These are phyloP conservation scores for Cyclocybe cylindracea DNA, from an alignment of 768 basidiomycete genomes.

Conservation along the genomic window DNA sequence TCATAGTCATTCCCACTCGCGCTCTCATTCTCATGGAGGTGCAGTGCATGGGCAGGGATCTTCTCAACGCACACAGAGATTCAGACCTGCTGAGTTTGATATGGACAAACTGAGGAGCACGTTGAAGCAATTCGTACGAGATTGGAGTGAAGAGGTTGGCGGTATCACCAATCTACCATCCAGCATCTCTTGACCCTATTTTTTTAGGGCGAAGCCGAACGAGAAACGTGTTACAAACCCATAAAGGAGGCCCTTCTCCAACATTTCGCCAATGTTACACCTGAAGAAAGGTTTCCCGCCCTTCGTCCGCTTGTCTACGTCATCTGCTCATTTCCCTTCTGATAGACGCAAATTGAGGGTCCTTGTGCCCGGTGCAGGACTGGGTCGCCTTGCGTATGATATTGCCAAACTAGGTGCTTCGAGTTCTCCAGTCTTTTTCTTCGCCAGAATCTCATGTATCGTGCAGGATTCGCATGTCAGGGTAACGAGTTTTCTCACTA, in stretches of 20 bases:
- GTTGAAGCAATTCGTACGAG: conserved; percentile 88
- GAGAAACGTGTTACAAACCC: conserved; percentile 79
- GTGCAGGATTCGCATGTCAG: conserved; percentile 82
- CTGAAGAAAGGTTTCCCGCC: conserved; percentile 49
- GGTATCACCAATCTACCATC: background rate
- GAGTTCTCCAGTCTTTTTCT: conserved; percentile 12
- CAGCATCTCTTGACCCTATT: background rate
- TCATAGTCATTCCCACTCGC: conserved; percentile 18
- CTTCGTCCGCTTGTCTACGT: conserved; percentile 1
- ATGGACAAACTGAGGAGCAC: conserved; percentile 93
- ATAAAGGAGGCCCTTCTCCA: conserved; percentile 73
- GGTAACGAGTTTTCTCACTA: conserved; percentile 96
- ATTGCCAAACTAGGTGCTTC: conserved; percentile 74
- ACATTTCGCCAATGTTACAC: conserved; percentile 59
- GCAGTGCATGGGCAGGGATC: conserved; percentile 18
- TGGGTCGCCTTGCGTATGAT: conserved; percentile 88
- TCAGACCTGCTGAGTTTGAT: conserved; percentile 67
- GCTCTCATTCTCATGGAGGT: conserved; percentile 4
- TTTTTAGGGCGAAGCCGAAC: conserved; percentile 69
- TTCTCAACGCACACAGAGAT: conserved; percentile 26
- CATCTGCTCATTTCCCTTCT: conserved; percentile 8
- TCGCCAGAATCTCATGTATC: background rate
- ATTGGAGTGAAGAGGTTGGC: conserved; percentile 85
- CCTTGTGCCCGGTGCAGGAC: conserved; percentile 87
- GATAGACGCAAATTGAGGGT: conserved; percentile 63